Evolutionary conservation across 78 protist genomes (phyloP).

Genomic region (Dictyostelium firmibasis): DNA sequence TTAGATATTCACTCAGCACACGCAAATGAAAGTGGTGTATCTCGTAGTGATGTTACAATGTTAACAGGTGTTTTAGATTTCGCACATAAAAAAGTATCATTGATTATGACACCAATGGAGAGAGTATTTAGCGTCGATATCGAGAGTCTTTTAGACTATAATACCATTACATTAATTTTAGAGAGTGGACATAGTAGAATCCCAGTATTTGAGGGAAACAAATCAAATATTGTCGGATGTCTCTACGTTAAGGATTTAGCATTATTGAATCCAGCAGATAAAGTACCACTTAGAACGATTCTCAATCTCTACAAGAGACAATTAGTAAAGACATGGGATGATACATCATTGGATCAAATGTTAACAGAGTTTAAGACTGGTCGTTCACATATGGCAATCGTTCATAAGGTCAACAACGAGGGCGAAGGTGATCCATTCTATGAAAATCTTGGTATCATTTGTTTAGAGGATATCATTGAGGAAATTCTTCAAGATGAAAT

Average conservation of each 20-base stretch:
- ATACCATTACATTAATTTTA: conserved; percentile 57
- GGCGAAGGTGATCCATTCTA: conserved; percentile 92
- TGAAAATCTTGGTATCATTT: conserved; percentile 90
- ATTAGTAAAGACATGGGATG: conserved; percentile 76
- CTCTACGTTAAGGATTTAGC: conserved; percentile 90
- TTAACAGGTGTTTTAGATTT: conserved; percentile 89
- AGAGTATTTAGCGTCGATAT: conserved; percentile 87
- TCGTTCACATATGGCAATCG: conserved; percentile 87
- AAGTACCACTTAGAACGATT: conserved; percentile 68
- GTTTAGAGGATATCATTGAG: conserved; percentile 92
- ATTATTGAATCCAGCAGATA: conserved; percentile 90
- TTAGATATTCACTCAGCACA: conserved; percentile 79
- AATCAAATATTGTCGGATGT: conserved; percentile 85
- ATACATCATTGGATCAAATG: conserved; percentile 76
- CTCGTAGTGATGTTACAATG: conserved; percentile 76
- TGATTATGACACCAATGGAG: conserved; percentile 90
- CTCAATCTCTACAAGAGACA: conserved; percentile 78
- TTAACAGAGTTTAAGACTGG: conserved; percentile 86
- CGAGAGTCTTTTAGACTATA: conserved; percentile 57
- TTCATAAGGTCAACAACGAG: conserved; percentile 50
- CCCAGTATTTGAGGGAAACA: conserved; percentile 87
- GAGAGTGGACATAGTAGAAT: conserved; percentile 92
- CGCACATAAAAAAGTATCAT: conserved; percentile 41
- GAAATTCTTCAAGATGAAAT: conserved; percentile 92
- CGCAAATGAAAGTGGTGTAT: conserved; percentile 63